These are phyloP conservation scores for Aspergillus sp. DNA, from an alignment of 2,329 filamentous ascomycete genomes.

Conservation along the genomic window DNA sequence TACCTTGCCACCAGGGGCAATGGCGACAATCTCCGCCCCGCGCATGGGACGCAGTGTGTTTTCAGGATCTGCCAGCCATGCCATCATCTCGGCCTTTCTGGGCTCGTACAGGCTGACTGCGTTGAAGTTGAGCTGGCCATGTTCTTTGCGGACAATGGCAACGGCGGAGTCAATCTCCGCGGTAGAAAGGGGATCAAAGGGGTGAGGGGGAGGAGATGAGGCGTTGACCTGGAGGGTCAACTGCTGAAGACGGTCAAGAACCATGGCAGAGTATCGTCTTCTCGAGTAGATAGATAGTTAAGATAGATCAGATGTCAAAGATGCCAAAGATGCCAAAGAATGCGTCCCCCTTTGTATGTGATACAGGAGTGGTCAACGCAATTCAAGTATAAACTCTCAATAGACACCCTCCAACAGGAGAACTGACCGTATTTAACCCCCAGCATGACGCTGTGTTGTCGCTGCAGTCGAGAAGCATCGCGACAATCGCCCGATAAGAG, in stretches of 20 bases:
- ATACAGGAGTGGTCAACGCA: neutral
- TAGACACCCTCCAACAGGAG: neutral
- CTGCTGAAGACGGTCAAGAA: constrained; percentile 60
- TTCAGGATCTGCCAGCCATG: constrained; percentile 66
- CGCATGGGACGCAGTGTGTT: constrained; percentile 60
- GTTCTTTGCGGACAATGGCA: constrained; percentile 61
- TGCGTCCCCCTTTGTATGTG: too few relatives aligned
- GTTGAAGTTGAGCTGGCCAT: constrained; percentile 76
- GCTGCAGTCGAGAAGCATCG: neutral
- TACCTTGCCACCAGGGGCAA: constrained; percentile 72
- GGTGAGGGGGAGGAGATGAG: constrained; percentile 55
- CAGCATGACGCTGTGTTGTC: neutral
- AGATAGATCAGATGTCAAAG: neutral
- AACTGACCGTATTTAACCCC: constrained; percentile 1
- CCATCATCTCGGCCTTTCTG: constrained; percentile 76
- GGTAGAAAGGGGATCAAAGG: constrained; percentile 70
- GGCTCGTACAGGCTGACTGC: constrained; percentile 81
- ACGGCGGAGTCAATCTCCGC: constrained; percentile 71
- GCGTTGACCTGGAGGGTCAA: constrained; percentile 59
- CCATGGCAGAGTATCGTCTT: constrained; percentile 38
- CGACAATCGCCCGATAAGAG: constrained; percentile 13
- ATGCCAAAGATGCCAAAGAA: neutral
- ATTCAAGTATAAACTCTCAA: neutral
- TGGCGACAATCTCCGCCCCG: constrained; percentile 77
- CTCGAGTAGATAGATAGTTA: neutral